Evolutionary conservation across 2,329 filamentous ascomycete species (phyloP).

Genomic region (Chalaropsis ovoidea): DNA sequence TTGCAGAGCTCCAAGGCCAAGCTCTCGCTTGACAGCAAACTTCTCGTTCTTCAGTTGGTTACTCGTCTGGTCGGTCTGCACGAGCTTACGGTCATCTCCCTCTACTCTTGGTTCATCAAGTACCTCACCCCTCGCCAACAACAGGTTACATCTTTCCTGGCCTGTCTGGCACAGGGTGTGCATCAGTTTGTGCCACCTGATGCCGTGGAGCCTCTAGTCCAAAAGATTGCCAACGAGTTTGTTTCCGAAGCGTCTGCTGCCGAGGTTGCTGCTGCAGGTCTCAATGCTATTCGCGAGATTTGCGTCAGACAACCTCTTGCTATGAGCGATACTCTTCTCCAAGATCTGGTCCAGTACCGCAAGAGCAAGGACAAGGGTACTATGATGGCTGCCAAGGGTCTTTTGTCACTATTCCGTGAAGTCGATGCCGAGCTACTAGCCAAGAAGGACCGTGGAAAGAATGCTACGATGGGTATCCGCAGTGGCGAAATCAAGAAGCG

Average conservation of each 20-base stretch:
- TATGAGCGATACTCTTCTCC: constrained; percentile 89
- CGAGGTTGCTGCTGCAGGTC: constrained; percentile 81
- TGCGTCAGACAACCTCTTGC: constrained; percentile 88
- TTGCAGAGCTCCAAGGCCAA: constrained; percentile 77
- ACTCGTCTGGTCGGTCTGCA: constrained; percentile 86
- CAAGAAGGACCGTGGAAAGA: constrained; percentile 84
- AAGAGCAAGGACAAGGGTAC: constrained; percentile 98
- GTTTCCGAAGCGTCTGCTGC: constrained; percentile 87
- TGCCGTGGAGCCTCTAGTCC: constrained; percentile 75
- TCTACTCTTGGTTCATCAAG: constrained; percentile 96
- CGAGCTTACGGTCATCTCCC: constrained; percentile 75
- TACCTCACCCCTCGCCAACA: constrained; percentile 80
- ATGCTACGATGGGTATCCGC: constrained; percentile 72
- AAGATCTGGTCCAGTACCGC: constrained; percentile 89
- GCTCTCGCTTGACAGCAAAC: constrained; percentile 76
- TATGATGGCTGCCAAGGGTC: constrained; percentile 95
- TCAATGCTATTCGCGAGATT: constrained; percentile 91
- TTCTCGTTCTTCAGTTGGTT: constrained; percentile 82
- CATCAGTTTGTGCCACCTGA: constrained; percentile 89
- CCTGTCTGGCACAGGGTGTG: constrained; percentile 81
- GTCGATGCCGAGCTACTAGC: constrained; percentile 80
- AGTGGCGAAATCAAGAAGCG: constrained; percentile 64
- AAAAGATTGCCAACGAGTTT: constrained; percentile 97
- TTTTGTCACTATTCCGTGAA: constrained; percentile 83
- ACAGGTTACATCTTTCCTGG: constrained; percentile 84